Evolutionary conservation across 2,329 filamentous ascomycete genomes (phyloP).

Genomic region (Exophiala phaeomuriformis): DNA sequence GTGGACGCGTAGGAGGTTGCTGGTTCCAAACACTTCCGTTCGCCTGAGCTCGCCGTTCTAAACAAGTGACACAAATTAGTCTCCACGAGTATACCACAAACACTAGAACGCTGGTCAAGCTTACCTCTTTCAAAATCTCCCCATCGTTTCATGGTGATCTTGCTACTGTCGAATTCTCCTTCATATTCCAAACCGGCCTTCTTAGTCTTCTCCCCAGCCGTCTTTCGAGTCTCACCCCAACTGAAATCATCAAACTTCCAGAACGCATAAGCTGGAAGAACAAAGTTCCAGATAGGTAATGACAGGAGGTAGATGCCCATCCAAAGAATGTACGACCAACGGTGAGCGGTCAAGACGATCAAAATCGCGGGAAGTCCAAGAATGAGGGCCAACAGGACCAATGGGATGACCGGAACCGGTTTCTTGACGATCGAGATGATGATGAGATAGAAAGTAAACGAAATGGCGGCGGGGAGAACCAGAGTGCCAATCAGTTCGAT

Average conservation of each 20-base stretch:
- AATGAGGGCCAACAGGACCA: slow-evolving; percentile 82
- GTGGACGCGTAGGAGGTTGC: slow-evolving; percentile 6
- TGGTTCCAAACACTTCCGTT: slow-evolving; percentile 16
- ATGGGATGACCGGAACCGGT: slow-evolving; percentile 77
- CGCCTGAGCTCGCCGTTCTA: slow-evolving; percentile 19
- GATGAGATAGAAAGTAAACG: slow-evolving; percentile 93
- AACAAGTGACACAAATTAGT: slow-evolving; percentile 1
- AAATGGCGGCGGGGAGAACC: slow-evolving; percentile 89
- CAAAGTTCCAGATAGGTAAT: slow-evolving; percentile 94
- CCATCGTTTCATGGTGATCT: slow-evolving; percentile 99
- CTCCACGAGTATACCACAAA: neutral
- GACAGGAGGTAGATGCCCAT: slow-evolving; percentile 94
- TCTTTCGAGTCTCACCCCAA: slow-evolving; percentile 97
- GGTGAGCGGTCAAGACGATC: slow-evolving; percentile 88
- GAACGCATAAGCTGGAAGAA: slow-evolving; percentile 87
- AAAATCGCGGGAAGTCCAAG: slow-evolving; percentile 86
- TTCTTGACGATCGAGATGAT: slow-evolving; percentile 73
- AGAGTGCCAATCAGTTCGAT: slow-evolving; percentile 92
- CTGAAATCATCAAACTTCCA: slow-evolving; percentile 99
- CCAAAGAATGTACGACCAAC: slow-evolving; percentile 86
- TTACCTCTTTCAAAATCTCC: slow-evolving; percentile 81
- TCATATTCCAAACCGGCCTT: slow-evolving; percentile 81
- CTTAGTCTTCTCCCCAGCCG: slow-evolving; percentile 79
- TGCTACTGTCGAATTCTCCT: slow-evolving; percentile 95
- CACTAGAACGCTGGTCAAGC: slow-evolving; percentile 9